Percentiles rank a stretch among this genome's conserved stretches.
phyloP scores from a whole-genome alignment of 352 stramenopile genomes.

The Pythium vanterpoolii region DNA sequence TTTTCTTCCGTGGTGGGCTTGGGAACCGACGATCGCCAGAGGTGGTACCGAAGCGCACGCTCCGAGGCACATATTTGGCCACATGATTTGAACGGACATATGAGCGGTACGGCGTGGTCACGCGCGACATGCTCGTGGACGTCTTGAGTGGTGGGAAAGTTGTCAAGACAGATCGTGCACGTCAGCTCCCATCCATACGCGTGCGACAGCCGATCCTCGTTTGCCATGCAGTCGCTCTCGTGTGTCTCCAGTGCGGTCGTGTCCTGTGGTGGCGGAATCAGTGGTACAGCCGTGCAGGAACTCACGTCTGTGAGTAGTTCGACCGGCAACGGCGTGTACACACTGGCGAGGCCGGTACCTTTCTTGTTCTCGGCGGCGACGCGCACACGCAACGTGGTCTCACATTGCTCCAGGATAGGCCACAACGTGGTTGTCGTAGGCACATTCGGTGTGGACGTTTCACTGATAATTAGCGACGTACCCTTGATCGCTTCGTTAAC shows the following conservation, averaged over 20 bases:
- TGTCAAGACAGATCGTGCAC: conserved; percentile 46
- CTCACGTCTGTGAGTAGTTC: conserved; percentile 56
- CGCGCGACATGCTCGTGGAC: conserved; percentile 66
- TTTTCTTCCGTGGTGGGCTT: conserved; percentile 53
- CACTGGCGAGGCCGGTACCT: conserved; percentile 50
- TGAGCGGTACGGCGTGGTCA: conserved; percentile 50
- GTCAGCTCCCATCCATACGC: conserved; percentile 36
- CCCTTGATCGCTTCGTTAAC: conserved; percentile 13
- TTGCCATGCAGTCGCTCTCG: conserved; percentile 37
- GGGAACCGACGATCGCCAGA: conserved; percentile 62
- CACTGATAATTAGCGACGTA: conserved; percentile 12
- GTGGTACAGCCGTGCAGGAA: conserved; percentile 39
- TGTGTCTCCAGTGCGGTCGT: conserved; percentile 36
- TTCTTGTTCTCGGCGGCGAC: conserved; percentile 63
- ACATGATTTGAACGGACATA: conserved; percentile 75
- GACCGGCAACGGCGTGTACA: conserved; percentile 47
- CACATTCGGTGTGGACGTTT: not conserved
- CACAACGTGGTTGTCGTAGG: conserved; percentile 54
- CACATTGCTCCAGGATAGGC: conserved; percentile 45
- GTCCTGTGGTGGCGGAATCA: conserved; percentile 38
- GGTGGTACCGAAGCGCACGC: conserved; percentile 65
- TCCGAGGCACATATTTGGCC: conserved; percentile 67
- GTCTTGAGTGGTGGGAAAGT: conserved; percentile 7
- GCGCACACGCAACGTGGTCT: conserved; percentile 46
- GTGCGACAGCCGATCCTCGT: conserved; percentile 32